Percentiles rank a stretch among this genome's conserved stretches.
Conservation (phyloP, 2,329 filamentous ascomycete genomes). For the Helicocarpus griseus region DNA sequence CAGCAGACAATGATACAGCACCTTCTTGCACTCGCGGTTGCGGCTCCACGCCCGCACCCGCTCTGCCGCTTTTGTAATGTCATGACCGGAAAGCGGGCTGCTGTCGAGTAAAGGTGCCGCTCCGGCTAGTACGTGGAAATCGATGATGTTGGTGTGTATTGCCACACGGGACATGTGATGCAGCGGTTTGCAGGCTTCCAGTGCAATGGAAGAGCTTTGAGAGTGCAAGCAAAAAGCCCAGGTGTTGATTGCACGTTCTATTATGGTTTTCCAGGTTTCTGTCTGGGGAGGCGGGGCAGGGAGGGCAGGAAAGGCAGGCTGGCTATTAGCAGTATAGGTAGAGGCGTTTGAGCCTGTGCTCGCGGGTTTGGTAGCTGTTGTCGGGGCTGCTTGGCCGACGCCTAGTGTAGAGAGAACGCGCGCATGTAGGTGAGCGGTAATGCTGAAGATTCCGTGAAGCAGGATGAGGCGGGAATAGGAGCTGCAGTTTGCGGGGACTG, state of each 20-base stretch:
- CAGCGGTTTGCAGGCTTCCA: constrained; percentile 16
- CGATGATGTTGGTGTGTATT: constrained; percentile 19
- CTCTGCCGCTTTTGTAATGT: constrained; percentile 12
- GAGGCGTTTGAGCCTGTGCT: constrained; percentile 7
- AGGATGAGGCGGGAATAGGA: constrained; percentile 18
- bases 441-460: constrained; percentile 19
- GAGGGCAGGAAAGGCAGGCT: too few species aligned
- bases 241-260: constrained; percentile 19
- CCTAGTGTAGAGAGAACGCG: constrained; percentile 15
- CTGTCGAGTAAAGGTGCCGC: constrained; percentile 16
- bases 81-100: constrained; percentile 13
- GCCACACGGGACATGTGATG: constrained; percentile 20
- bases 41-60: constrained; percentile 17
- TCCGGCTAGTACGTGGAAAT: constrained; percentile 20
- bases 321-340: too few species aligned
- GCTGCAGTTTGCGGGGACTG: constrained; percentile 16
- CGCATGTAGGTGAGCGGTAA: constrained; percentile 18
- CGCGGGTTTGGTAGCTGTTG: not conserved
- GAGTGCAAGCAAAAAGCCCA: constrained; percentile 21
- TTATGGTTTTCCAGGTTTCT: constrained; percentile 19
- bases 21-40: constrained; percentile 14
- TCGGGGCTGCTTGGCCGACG: constrained; percentile 11
- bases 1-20: constrained; percentile 17
- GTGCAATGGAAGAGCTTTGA: constrained; percentile 16
- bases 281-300: constrained; percentile 7